Conservation (phyloP, 306 rosid species). For the Glycyrrhiza uralensis region DNA sequence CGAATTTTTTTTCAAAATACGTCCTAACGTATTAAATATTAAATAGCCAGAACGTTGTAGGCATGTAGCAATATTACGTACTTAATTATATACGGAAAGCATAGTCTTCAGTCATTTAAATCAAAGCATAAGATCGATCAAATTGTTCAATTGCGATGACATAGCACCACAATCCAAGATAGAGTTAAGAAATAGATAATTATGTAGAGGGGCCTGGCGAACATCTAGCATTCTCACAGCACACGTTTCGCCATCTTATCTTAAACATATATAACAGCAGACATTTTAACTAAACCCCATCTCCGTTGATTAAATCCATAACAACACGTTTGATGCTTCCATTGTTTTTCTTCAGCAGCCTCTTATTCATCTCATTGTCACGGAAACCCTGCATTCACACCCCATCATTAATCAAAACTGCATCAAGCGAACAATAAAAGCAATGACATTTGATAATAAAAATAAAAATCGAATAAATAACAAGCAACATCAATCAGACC, state of each 20-base stretch:
- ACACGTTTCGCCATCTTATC: not conserved
- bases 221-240: not conserved
- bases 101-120: not conserved
- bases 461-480: not conserved
- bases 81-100: not conserved
- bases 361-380: constrained; percentile 62
- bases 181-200: not conserved
- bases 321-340: constrained; percentile 92
- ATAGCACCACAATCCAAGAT: constrained; percentile 17
- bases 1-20: no score
- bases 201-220: not conserved
- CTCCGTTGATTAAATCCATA: constrained; percentile 72
- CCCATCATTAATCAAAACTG: not conserved
- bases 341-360: constrained; percentile 73
- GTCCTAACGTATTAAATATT: no score
- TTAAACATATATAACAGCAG: not conserved
- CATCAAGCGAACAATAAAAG: not conserved
- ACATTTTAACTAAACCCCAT: constrained; percentile 35
- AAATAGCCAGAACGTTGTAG: not conserved
- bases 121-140: constrained; percentile 10
- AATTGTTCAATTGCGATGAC: constrained; percentile 6
- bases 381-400: constrained; percentile 64
- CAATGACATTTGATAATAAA: not conserved
- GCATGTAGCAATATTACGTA: not conserved
- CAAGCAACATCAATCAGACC: not conserved